Evolutionary conservation across 345 rosid species (phyloP), one percentile per base, ranked within the genome.

Genomic region (Jatropha curcas): DNA sequence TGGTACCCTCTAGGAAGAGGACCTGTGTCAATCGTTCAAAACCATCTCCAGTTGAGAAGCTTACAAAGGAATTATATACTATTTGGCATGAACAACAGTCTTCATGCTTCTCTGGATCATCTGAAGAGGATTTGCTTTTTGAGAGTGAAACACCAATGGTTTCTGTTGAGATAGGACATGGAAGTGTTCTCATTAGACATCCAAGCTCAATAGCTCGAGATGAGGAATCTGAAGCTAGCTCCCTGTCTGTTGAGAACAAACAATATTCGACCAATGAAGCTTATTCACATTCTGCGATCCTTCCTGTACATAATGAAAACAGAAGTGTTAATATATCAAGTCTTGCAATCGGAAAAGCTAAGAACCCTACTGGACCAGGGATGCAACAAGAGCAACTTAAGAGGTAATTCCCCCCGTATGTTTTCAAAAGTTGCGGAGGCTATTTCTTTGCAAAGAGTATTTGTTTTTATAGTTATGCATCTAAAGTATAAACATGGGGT

Each of bases 161-260:
- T 31, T 91, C 98, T 84, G 95, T 90, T 76, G 99, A 96, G 87
- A 86, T 90, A 75, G 98, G 99, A 77, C 97, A 92, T 81, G 98
- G 97, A 76, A 89, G 97, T 71, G 92, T 91, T 80, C 92, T 92
- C 50, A 91, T 92, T 69, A 87, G 84, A 82, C 88, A 91, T 82
- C 97, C 97, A 0, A 90, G 87, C 74, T 83, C 91, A 56, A 82
- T 88, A 77, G 88, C 86, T 85, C 91, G 95, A 71, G 97, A 96
- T 58, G 98, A 96, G 81, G 98, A 96, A 81, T 96, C 99, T 41
- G 98, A 93, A 84, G 93, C 97, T 55, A 96, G 98, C 81, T 96
- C 97, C 19, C 89, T 93, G 65, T 89, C 98, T 0, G 88, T 91
- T 76, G 97, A 95, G 84, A 88, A 86, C 83, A 95, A 86, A 60